These are phyloP conservation scores for Hydrangea macrophylla DNA, from an alignment of 148 eudicot genomes.

Conservation along the genomic window DNA sequence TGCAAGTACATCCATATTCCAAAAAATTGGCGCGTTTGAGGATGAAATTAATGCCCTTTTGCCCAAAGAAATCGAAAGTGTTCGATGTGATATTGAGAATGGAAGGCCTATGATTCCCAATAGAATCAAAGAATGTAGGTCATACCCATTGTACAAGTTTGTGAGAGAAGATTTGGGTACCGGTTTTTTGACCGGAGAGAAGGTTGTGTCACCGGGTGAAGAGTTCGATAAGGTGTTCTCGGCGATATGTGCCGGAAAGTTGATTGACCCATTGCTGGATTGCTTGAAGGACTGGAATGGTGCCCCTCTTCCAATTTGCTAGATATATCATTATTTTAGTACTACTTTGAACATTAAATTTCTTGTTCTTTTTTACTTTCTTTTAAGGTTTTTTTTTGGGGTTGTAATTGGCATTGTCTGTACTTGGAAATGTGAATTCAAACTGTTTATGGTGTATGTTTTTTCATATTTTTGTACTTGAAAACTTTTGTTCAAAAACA, in stretches of 20 bases:
- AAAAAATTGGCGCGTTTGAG: slow-evolving; percentile 29
- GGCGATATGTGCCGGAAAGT: slow-evolving; percentile 19
- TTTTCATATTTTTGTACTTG: too few species aligned
- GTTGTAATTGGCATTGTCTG: too few species aligned
- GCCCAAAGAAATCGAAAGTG: slow-evolving; percentile 26
- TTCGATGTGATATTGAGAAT: slow-evolving; percentile 9
- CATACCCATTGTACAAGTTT: slow-evolving; percentile 29
- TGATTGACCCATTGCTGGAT: slow-evolving; percentile 28
- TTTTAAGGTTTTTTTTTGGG: too few species aligned
- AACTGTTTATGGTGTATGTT: too few species aligned
- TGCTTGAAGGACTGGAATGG: slow-evolving; percentile 28
- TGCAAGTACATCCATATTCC: slow-evolving; percentile 28
- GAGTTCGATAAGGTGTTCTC: too few species aligned
- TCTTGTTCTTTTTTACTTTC: too few species aligned
- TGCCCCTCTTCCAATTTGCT: slow-evolving; percentile 30
- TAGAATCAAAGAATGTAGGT: slow-evolving; percentile 28
- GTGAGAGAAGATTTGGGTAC: slow-evolving; percentile 24
- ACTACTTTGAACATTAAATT: too few species aligned
- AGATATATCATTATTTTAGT: too few species aligned
- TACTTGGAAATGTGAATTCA: too few species aligned
- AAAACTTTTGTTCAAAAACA: too few species aligned
- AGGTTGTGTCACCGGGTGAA: slow-evolving; percentile 22
- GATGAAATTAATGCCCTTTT: slow-evolving; percentile 19
- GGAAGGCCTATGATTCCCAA: slow-evolving; percentile 9
- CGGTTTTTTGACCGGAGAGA: slow-evolving; percentile 21